Conservation (phyloP, 371 early-diverging fungal species). For the Syncephalastrum monosporum region DNA sequence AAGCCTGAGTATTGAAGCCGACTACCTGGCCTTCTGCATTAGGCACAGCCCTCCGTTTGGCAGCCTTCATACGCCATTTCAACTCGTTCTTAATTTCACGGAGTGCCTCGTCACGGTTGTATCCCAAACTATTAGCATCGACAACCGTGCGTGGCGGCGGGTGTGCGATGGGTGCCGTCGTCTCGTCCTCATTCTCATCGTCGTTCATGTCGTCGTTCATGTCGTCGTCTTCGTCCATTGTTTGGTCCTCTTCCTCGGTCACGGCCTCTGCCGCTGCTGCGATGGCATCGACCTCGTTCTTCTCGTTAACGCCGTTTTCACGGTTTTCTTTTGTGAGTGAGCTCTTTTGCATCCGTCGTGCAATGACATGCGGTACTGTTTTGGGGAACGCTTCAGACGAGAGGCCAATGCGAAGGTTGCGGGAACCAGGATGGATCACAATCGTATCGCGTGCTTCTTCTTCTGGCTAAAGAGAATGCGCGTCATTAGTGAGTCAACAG, state of each 20-base stretch:
- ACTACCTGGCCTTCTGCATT: conserved; percentile 74
- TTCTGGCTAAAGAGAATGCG: conserved; percentile 26
- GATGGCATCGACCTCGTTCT: conserved; percentile 23
- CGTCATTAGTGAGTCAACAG: background rate
- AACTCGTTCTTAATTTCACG: conserved; percentile 60
- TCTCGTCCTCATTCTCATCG: conserved; percentile 13
- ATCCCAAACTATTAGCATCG: conserved; percentile 9
- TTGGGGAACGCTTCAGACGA: conserved; percentile 82
- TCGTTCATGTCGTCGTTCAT: conserved; percentile 13
- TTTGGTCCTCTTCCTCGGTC: background rate
- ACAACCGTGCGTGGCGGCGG: conserved; percentile 8
- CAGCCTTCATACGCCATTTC: conserved; percentile 73
- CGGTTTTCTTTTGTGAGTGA: background rate
- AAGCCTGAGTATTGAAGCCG: conserved; percentile 68
- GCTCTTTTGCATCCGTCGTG: conserved; percentile 48
- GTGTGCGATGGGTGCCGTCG: conserved; percentile 6
- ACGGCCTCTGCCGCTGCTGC: conserved; percentile 9
- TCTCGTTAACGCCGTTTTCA: conserved; percentile 13
- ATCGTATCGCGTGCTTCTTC: conserved; percentile 63
- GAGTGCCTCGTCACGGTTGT: conserved; percentile 30
- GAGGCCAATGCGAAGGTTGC: conserved; percentile 73
- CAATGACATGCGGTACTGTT: conserved; percentile 79
- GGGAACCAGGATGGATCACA: conserved; percentile 87
- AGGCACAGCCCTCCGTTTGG: conserved; percentile 74
- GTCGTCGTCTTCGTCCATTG: conserved; percentile 16